phyloP scores from a whole-genome alignment of 2,329 filamentous ascomycete genomes.

The Botrytis pseudocinerea region DNA sequence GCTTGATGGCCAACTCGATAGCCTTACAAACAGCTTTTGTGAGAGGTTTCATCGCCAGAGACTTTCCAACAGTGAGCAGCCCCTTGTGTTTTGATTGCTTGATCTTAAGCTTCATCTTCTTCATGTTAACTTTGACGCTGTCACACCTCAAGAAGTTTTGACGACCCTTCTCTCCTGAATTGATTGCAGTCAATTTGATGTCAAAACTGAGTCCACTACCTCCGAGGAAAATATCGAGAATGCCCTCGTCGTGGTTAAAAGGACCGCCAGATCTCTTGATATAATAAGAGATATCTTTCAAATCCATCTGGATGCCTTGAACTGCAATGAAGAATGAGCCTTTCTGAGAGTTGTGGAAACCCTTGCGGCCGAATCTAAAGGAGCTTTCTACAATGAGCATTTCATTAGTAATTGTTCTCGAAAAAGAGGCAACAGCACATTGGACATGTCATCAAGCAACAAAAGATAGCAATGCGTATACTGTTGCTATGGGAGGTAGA shows the following conservation, averaged over 20 bases:
- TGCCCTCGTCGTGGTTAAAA: constrained; percentile 82
- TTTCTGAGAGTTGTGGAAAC: constrained; percentile 73
- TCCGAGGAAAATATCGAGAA: constrained; percentile 84
- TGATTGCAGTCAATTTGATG: constrained; percentile 41
- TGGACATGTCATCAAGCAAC: neutral
- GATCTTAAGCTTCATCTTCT: constrained; percentile 81
- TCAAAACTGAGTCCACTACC: constrained; percentile 72
- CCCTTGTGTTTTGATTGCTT: constrained; percentile 95
- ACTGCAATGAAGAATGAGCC: constrained; percentile 81
- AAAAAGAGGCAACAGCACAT: neutral
- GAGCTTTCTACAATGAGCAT: constrained; percentile 66
- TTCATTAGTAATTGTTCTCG: constrained; percentile 11
- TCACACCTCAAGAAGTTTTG: constrained; percentile 94
- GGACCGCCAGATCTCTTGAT: constrained; percentile 94
- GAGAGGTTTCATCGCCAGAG: constrained; percentile 74
- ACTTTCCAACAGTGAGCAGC: constrained; percentile 83
- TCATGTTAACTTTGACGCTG: constrained; percentile 79
- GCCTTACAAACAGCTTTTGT: constrained; percentile 81
- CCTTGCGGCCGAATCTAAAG: constrained; percentile 92
- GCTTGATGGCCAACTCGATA: constrained; percentile 81
- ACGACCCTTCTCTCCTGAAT: constrained; percentile 70
- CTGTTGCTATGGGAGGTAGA: neutral
- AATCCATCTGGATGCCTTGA: constrained; percentile 88
- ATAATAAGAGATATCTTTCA: constrained; percentile 89
- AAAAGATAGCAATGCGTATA: neutral